Percentiles rank a stretch among this genome's conserved stretches.
These are phyloP conservation scores for Rhizophagus sp. DNA, from an alignment of 192 early-diverging fungal species.

Conservation along the genomic window DNA sequence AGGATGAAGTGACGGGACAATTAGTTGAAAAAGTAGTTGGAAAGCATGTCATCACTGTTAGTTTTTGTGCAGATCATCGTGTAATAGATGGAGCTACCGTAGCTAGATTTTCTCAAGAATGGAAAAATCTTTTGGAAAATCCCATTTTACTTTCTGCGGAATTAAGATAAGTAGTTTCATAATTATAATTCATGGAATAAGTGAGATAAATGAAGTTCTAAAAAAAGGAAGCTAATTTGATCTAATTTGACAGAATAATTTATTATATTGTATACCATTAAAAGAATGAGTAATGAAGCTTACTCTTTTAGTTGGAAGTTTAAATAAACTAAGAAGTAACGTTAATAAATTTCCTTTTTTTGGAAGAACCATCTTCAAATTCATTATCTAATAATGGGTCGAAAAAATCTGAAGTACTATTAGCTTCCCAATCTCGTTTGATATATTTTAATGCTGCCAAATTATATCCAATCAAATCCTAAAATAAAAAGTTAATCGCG, in stretches of 20 bases:
- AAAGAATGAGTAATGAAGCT: background rate
- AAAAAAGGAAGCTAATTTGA: too few species aligned
- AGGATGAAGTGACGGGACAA: conserved; percentile 49
- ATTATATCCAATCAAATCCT: conserved; percentile 88
- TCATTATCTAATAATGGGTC: conserved; percentile 61
- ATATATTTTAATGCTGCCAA: conserved; percentile 79
- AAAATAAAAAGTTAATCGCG: conserved; percentile 10
- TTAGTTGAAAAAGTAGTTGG: conserved; percentile 69
- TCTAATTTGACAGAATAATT: too few species aligned
- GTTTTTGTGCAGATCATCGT: conserved; percentile 95
- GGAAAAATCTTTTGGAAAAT: conserved; percentile 87
- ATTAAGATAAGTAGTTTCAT: conserved; percentile 44
- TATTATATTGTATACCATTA: too few species aligned
- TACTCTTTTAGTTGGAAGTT: background rate
- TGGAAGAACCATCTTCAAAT: conserved; percentile 50
- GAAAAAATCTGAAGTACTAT: conserved; percentile 71
- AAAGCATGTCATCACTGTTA: conserved; percentile 74
- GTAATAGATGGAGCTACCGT: conserved; percentile 96
- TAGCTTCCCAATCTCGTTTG: conserved; percentile 74
- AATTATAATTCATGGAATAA: background rate
- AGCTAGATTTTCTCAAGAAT: conserved; percentile 84
- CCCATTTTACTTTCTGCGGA: conserved; percentile 73
- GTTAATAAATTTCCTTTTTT: conserved; percentile 77
- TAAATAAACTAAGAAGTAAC: conserved; percentile 36
- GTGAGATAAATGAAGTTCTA: too few species aligned